A percentile compares a stretch with the other conserved stretches of the same genome.
Evolutionary conservation across 2,329 filamentous ascomycete genomes (phyloP).

Genomic region (Fusarium sp.): DNA sequence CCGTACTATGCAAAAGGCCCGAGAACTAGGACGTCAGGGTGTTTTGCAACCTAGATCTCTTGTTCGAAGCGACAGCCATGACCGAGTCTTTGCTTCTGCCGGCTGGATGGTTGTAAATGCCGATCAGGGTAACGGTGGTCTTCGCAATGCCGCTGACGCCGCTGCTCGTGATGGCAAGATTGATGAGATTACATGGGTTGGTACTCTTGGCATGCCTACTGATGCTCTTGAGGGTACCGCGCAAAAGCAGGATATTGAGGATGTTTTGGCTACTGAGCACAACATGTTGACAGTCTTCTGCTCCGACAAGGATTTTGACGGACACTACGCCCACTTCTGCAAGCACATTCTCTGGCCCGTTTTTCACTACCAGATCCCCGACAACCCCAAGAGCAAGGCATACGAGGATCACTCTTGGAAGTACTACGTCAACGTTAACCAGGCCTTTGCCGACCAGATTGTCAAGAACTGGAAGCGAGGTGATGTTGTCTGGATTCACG

Average conservation of each 20-base stretch:
- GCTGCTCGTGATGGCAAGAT: conserved; percentile 76
- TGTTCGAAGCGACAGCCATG: conserved; percentile 70
- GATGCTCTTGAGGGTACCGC: conserved; percentile 80
- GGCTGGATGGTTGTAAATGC: conserved; percentile 86
- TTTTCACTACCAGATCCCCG: conserved; percentile 97
- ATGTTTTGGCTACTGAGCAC: conserved; percentile 82
- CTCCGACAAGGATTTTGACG: conserved; percentile 91
- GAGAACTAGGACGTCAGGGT: conserved; percentile 67
- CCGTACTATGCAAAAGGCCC: conserved; percentile 67
- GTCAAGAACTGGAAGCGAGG: conserved; percentile 92
- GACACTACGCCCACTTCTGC: conserved; percentile 95
- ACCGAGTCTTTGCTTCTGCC: conserved; percentile 78
- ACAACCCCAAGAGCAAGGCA: conserved; percentile 97
- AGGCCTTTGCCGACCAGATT: conserved; percentile 91
- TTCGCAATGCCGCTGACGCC: conserved; percentile 88
- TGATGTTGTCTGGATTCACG: conserved; percentile 94
- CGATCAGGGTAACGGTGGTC: conserved; percentile 91
- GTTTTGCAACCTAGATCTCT: conserved; percentile 65
- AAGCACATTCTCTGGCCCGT: conserved; percentile 98
- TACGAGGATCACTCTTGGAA: conserved; percentile 98
- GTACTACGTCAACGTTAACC: conserved; percentile 92
- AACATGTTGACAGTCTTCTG: conserved; percentile 87
- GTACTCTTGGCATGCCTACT: conserved; percentile 92
- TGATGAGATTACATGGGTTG: conserved; percentile 87
- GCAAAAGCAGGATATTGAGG: conserved; percentile 84